Base-by-base conservation (phyloP, 495 filamentous ascomycete species). In the Podospora appendiculata region DNA sequence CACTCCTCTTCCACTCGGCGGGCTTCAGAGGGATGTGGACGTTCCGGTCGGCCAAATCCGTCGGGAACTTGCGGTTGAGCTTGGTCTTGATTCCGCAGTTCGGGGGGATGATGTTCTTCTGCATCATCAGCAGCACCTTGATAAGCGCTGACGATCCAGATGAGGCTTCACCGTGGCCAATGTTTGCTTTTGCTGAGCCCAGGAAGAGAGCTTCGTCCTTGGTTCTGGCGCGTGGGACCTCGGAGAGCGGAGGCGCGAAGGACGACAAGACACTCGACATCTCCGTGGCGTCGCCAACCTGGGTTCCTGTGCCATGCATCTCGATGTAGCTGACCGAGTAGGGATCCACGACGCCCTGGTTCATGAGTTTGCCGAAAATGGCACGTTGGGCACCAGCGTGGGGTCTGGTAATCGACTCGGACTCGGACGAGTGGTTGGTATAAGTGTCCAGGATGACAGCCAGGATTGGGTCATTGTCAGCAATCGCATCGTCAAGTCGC, bases 231-330 rank as follows among this genome's bases (percentile, higher is more conserved):
- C n/a, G 34, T 6, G 11, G 79, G 50, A 73, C 38, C n/a, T 11
- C 65, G 19, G 78, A 71, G 57, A 78, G 65, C 40, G 69, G 69
- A 6, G 88, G 86, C 11, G 89, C 89, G 56, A 95, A 96, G 14
- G 84, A 75, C 52, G 83, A 80, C 5, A 82, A 77, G 19, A 91
- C 85, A 8, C 82, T 85, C 16, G 73, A 66, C 83, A 90, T 87
- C 63, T 92, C 88, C 2, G 77, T 78, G 0, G 79, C 81, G 61
- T 92, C 88, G 14, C 49, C 88, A 19, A 80, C 85, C 59, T 88
- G 85, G 0, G 87, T 90, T n/a, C 88, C 88, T 1, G 88, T 91
- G 19, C 88, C 88, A 58, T 92, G 88, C 79, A 89, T 87, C 62
- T 92, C 88, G 17, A 91, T 77, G 55, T 90, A 90, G 64, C 79